Base-by-base conservation (phyloP, 139 green algal species). In the Chlorella sp. region DNA sequence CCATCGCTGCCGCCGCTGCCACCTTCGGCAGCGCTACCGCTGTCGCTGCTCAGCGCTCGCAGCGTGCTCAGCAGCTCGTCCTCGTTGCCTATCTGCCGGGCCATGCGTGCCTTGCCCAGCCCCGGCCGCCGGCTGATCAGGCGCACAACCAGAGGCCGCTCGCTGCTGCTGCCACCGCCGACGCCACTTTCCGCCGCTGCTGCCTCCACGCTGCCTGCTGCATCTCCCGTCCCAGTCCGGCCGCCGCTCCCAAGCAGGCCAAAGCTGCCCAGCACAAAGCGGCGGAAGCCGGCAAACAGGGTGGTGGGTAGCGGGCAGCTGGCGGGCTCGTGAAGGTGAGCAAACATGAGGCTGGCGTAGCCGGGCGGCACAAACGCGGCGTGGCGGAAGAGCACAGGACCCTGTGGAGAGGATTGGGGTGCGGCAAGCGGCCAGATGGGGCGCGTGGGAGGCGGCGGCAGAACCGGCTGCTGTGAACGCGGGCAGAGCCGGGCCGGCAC, bases 311-410 rank as follows among this genome's bases (percentile, higher is more conserved):
- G 70, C 5, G 85, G 77, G 74, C 88, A 91, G 85, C 67, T 85
- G 88, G 65, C 67, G 51, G 75, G 56, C 56, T 89, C 85, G 54
- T 87, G 80, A 30, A 86, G 77, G 75, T 91, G 85, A 1, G 88
- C 82, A 76, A 88, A 91, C 60, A 91, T 56, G 28, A 91, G 82
- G 70, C 81, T 88, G 64, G 88, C 72, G 65, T 91, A 91, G 54
- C 85, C 88, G 8, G 88, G 88, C 24, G 88, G 85, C 51, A 89
- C 82, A 56, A 89, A 88, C 0, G 75, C 65, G 36, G 85, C 88
- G 41, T 43, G 40, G 9, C 62, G 24, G 36, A 88, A 69, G 8
- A 86, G 36, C 30, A 64, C 32, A 0, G 62, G 69, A 16, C 44
- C 70, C 69, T 81, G 84, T 67, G 36, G 34, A 24, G 9, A 28